A percentile compares a stretch with the other conserved stretches of the same genome.
Conservation (phyloP, 2,329 filamentous ascomycete genomes). For the Clarireedia hainanense region DNA sequence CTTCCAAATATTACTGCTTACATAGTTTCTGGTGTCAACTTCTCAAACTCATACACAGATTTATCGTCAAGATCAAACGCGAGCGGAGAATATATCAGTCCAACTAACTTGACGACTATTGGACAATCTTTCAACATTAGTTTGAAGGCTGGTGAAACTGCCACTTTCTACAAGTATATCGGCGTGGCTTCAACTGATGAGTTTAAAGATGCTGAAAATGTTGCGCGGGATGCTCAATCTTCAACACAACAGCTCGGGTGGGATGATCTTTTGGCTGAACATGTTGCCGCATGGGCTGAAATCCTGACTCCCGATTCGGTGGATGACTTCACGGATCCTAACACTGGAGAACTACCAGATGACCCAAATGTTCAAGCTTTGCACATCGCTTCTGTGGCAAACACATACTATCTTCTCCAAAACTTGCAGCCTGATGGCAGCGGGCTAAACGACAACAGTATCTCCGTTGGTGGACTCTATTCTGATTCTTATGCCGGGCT, state of each 20-base stretch:
- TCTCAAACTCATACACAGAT: constrained; percentile 30
- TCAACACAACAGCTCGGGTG: constrained; percentile 46
- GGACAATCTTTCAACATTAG: constrained; percentile 50
- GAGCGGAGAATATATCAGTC: constrained; percentile 37
- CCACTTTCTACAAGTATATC: constrained; percentile 57
- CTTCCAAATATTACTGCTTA: constrained; percentile 56
- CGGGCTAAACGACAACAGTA: constrained; percentile 53
- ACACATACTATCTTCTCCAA: constrained; percentile 48
- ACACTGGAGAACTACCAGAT: constrained; percentile 51
- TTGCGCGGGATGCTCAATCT: constrained; percentile 47
- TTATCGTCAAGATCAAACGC: constrained; percentile 26
- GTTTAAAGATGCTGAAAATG: constrained; percentile 47
- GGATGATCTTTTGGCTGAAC: constrained; percentile 43
- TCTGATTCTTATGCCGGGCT: constrained; percentile 60
- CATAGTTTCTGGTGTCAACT: constrained; percentile 41
- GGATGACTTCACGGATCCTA: constrained; percentile 51
- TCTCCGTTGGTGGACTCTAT: constrained; percentile 59
- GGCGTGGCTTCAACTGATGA: constrained; percentile 63
- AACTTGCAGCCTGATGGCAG: constrained; percentile 38
- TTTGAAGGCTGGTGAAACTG: constrained; percentile 43
- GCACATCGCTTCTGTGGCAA: constrained; percentile 46
- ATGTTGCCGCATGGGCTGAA: constrained; percentile 53
- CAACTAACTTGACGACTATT: constrained; percentile 52
- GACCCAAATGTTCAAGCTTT: constrained; percentile 44
- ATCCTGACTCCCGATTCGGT: constrained; percentile 55